Percentiles rank a stretch among this genome's conserved stretches.
Evolutionary conservation across 345 rosid species (phyloP).

Genomic region (Eucalyptus paniculata): DNA sequence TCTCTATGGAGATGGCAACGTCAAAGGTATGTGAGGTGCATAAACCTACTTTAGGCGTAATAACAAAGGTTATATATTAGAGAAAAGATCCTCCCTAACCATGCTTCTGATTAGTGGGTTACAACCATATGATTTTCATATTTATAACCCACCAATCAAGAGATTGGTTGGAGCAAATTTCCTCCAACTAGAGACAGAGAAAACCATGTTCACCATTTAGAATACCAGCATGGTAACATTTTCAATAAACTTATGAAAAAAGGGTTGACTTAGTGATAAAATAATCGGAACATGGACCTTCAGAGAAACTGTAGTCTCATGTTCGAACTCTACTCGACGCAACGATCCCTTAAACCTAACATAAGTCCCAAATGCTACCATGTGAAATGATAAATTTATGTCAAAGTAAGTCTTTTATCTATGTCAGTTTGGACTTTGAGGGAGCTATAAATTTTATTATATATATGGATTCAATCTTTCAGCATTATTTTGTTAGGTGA

Average conservation of each 20-base stretch:
- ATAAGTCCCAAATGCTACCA: background rate
- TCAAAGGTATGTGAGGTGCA: conserved; percentile 30
- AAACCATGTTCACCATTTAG: background rate
- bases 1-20: conserved; percentile 67
- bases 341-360: background rate
- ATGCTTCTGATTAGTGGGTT: background rate
- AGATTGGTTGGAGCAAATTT: background rate
- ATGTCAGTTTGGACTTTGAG: background rate
- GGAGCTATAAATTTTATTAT: background rate
- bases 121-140: background rate
- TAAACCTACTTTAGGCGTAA: background rate
- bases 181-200: background rate
- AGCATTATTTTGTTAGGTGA: background rate
- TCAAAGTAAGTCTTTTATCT: background rate
- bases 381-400: background rate
- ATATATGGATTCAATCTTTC: background rate
- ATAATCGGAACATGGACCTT: background rate
- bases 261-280: background rate
- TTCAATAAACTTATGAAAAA: background rate
- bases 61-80: background rate
- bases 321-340: background rate
- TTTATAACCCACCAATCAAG: background rate
- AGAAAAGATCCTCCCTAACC: background rate
- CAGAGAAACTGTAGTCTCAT: background rate
- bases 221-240: background rate